A percentile compares a stretch with the other conserved stretches of the same genome.
Evolutionary conservation across 805 yeast species (phyloP).

Genomic region (Lipomyces mesembrius): DNA sequence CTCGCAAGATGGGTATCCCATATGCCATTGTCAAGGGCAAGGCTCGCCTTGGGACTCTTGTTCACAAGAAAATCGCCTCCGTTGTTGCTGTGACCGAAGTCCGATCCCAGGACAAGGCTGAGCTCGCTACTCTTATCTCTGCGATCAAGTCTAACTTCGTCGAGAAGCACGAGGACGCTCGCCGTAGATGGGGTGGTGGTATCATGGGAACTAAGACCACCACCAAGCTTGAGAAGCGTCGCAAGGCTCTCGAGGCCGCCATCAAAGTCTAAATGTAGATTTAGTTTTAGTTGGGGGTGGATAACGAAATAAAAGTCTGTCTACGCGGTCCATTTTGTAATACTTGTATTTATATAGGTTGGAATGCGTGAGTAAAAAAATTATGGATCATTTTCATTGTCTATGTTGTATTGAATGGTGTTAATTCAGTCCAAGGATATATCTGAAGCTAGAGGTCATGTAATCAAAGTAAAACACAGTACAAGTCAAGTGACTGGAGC

Average conservation of each 20-base stretch:
- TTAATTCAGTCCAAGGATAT: no score
- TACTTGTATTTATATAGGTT: background rate
- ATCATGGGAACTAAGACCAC: constrained; percentile 92
- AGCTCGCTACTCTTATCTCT: constrained; percentile 88
- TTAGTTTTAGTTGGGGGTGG: no score
- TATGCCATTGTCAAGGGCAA: constrained; percentile 98
- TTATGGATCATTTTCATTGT: background rate
- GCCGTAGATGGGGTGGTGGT: constrained; percentile 99
- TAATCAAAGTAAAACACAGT: no score
- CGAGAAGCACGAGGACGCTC: constrained; percentile 92
- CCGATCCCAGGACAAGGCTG: constrained; percentile 90
- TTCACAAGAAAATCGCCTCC: constrained; percentile 96
- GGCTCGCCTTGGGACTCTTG: constrained; percentile 97
- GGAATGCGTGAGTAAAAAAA: background rate
- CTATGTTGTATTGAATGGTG: no score
- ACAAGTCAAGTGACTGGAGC: no score
- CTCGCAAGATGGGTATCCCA: constrained; percentile 99
- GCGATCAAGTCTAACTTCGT: constrained; percentile 91
- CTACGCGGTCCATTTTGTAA: background rate
- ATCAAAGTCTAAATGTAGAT: constrained; percentile 30
- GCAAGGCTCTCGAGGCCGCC: constrained; percentile 56
- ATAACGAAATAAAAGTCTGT: background rate
- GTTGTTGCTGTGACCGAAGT: constrained; percentile 98
- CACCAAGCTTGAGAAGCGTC: constrained; percentile 79
- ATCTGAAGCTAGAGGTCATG: no score